These are phyloP conservation scores for Saccharomyces pastorianus DNA, from an alignment of 1,139 yeast genomes.

Conservation along the genomic window DNA sequence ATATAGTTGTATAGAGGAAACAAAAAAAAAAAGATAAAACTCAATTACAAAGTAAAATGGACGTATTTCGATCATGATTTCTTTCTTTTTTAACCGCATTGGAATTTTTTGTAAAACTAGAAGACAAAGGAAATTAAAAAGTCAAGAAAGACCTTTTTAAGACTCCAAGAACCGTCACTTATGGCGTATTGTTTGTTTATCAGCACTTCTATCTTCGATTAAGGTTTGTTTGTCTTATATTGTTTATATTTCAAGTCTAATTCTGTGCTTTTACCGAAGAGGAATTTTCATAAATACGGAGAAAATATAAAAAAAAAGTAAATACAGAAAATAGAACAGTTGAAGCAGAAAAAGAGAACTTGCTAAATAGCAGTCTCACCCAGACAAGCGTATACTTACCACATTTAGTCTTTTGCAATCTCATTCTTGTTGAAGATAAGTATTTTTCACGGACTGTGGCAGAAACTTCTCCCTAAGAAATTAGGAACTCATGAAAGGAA, in stretches of 20 bases:
- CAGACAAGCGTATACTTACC: too few species aligned
- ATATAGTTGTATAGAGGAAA: neutral
- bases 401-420: neutral
- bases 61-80: neutral
- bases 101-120: neutral
- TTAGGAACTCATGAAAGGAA: neutral
- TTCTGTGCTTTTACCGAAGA: neutral
- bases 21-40: neutral
- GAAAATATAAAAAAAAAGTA: neutral
- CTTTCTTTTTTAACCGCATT: neutral
- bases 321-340: too few species aligned
- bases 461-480: neutral
- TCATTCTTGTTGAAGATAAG: neutral
- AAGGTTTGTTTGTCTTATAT: neutral
- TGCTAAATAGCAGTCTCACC: too few species aligned
- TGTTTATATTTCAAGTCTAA: neutral
- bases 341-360: too few species aligned
- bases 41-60: neutral
- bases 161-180: neutral
- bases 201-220: neutral
- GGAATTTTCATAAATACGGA: neutral
- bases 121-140: neutral
- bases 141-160: neutral
- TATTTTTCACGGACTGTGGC: too few species aligned
- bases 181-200: neutral